These are phyloP conservation scores for Epichloe gansuensis DNA, from an alignment of 2,329 filamentous ascomycete species.

Conservation along the genomic window DNA sequence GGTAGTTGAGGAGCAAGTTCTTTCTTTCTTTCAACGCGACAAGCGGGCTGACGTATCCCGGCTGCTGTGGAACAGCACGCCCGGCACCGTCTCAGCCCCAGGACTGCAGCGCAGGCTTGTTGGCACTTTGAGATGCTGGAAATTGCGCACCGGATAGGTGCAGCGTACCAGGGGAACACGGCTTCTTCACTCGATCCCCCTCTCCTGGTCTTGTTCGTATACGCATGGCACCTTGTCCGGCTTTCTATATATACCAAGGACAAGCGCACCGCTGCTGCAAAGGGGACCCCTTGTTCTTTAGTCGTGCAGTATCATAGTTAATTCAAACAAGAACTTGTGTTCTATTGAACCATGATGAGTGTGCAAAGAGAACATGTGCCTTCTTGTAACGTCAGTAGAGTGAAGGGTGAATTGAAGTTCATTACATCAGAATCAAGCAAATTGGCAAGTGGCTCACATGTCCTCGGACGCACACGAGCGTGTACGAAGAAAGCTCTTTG, in stretches of 20 bases:
- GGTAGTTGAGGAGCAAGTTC: not conserved
- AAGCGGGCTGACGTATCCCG: constrained; percentile 8
- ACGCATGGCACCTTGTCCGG: constrained; percentile 11
- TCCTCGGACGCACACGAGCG: too few relatives aligned
- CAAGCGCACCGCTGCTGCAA: constrained; percentile 22
- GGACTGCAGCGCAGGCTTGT: constrained; percentile 12
- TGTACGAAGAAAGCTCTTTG: too few relatives aligned
- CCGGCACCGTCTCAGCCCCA: constrained; percentile 9
- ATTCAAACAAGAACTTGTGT: constrained; percentile 21
- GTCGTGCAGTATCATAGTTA: constrained; percentile 30
- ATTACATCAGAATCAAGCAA: too few relatives aligned
- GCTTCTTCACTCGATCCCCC: not conserved
- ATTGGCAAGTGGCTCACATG: too few relatives aligned
- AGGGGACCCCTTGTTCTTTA: constrained; percentile 18
- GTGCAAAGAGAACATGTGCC: too few relatives aligned
- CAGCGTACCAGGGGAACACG: not conserved
- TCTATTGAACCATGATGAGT: not conserved
- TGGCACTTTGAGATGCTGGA: constrained; percentile 22
- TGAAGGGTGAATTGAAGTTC: not conserved
- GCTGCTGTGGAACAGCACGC: constrained; percentile 13
- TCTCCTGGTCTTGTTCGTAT: not conserved
- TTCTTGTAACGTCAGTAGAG: not conserved
- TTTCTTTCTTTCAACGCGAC: constrained; percentile 3
- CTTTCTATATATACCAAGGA: constrained; percentile 14
- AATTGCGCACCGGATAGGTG: constrained; percentile 3